A percentile compares a stretch with the other conserved stretches of the same genome.
Evolutionary conservation across 192 early-diverging fungal species (phyloP).

Genomic region (Coemansia sp.): DNA sequence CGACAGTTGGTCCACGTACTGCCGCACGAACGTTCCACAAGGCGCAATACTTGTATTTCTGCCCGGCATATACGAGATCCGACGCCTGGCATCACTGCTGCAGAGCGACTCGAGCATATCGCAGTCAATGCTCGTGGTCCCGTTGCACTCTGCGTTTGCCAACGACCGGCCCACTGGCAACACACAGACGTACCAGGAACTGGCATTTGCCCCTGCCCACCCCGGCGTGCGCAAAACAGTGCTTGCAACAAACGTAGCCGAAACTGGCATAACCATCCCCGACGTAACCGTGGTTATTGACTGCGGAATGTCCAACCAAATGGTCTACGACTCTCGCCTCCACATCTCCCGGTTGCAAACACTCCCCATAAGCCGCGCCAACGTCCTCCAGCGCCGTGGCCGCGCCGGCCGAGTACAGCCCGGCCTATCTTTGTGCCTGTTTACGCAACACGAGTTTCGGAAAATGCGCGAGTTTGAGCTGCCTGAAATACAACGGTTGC

Average conservation of each 20-base stretch:
- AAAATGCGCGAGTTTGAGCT: slow-evolving; percentile 54
- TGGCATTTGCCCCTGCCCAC: slow-evolving; percentile 38
- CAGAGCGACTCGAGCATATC: neutral
- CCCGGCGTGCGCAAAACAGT: slow-evolving; percentile 72
- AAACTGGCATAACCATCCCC: slow-evolving; percentile 60
- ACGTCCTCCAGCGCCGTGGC: slow-evolving; percentile 57
- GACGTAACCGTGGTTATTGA: slow-evolving; percentile 69
- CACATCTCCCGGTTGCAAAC: slow-evolving; percentile 59
- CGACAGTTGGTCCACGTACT: neutral
- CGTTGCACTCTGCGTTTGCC: slow-evolving; percentile 58
- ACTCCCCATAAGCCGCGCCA: slow-evolving; percentile 51
- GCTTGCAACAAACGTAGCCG: slow-evolving; percentile 85
- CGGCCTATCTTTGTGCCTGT: slow-evolving; percentile 57
- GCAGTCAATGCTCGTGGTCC: slow-evolving; percentile 42
- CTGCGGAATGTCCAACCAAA: slow-evolving; percentile 64
- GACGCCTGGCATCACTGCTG: slow-evolving; percentile 60
- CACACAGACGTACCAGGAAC: slow-evolving; percentile 43
- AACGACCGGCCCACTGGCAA: slow-evolving; percentile 13
- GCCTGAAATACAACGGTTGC: slow-evolving; percentile 64
- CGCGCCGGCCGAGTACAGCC: slow-evolving; percentile 60
- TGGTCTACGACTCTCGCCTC: slow-evolving; percentile 54
- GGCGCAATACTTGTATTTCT: slow-evolving; percentile 69
- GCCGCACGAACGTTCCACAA: slow-evolving; percentile 10
- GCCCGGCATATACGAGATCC: slow-evolving; percentile 71
- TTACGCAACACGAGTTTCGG: slow-evolving; percentile 40